Base-by-base conservation (phyloP, 2,329 filamentous ascomycete genomes). In the Aureobasidium vineae region DNA sequence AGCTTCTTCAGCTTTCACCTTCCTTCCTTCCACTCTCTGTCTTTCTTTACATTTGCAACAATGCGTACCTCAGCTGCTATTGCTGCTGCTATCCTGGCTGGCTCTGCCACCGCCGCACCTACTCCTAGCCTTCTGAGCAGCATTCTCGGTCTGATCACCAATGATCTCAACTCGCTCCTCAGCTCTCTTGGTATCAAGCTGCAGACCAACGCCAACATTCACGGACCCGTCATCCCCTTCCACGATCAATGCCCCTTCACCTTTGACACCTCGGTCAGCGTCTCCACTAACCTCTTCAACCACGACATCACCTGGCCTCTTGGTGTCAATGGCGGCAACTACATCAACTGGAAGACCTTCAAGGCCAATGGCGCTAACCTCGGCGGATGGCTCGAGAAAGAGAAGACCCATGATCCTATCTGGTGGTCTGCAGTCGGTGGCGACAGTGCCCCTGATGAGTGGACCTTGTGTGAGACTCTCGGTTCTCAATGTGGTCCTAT, bases 361-460 rank as follows among this genome's bases (percentile, higher is more conserved):
- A 68, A 68, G 38, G 68, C 68, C 66, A 69, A 71, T n/a, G 70
- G 69, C 16, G 70, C 63, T 13, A 71, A 77, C 3, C 71, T 77
- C 8, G 75, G 75, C 28, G 72, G 72, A 43, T 78, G 75, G 76
- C 65, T 78, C 1, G 71, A 69, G 13, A 70, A 75, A 66, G 76
- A 77, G 66, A 61, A 16, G 15, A 53, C 41, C 23, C 45, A 61
- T 40, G 49, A 54, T 19, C n/a, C 21, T 11, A 21, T 36, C 57
- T 61, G 69, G 69, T 77, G 72, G 72, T 64, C 66, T 43, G 50
- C 64, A 6, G 66, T 70, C 19, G 69, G 68, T 49, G 68, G 67
- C 43, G 63, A 65, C 40, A 71, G 71, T 23, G 54, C 70, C 15
- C 8, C 70, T 23, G 50, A 54, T 6, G 50, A 54, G n/a, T 54